Evolutionary conservation across 2,329 filamentous ascomycete genomes (phyloP), one percentile per base, ranked within the genome.

Genomic region (Beauveria scarabaeidicola): DNA sequence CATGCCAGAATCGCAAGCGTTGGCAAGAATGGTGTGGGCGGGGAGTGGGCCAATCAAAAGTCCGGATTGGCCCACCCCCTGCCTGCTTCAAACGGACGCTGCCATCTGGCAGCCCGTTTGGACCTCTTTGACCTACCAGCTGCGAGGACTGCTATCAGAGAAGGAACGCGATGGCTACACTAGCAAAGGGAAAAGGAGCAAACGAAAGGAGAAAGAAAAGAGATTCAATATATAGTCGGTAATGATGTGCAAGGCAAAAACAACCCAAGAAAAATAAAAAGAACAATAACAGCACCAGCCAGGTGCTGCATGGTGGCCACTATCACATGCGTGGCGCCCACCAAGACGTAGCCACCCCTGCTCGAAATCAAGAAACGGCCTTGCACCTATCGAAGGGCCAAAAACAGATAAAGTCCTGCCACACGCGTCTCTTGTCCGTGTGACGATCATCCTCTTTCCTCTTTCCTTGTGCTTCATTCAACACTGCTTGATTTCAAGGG

Each of bases 251-350:
- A 36, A 36, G 32, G 15, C 32, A 36, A 3, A 13, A 15, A 36
- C 11, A 15, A 36, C 11, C 29, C 5, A 5, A 36, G 32, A 21
- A 23, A 13, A 19, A 5, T 19, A 19, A 29, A 32, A 40, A 40
- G 7, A 29, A 29, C 25, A 48, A 17, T 17, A 5, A 41, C 40
- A 10, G 17, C 17, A n/a, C 11, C 36, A n/a, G 15, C 53, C 27
- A 13, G 13, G 36, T 19, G 27, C 17, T 47, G 38, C 19, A 27
- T 17, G 27, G 55, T 58, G 55, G 59, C 59, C 59, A 56, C 59
- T 52, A 51, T 60, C 59, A 60, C 59, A 60, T 60, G 59, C 59
- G 43, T 55, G 59, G 52, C 59, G 44, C 52, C 40, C 38, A 54
- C 51, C 59, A 51, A 52, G 41, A 50, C 51, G 44, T 29, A 46